Evolutionary conservation across 169 alveolate genomes (phyloP), one percentile per base, ranked within the genome.

Genomic region (Babesia microti): DNA sequence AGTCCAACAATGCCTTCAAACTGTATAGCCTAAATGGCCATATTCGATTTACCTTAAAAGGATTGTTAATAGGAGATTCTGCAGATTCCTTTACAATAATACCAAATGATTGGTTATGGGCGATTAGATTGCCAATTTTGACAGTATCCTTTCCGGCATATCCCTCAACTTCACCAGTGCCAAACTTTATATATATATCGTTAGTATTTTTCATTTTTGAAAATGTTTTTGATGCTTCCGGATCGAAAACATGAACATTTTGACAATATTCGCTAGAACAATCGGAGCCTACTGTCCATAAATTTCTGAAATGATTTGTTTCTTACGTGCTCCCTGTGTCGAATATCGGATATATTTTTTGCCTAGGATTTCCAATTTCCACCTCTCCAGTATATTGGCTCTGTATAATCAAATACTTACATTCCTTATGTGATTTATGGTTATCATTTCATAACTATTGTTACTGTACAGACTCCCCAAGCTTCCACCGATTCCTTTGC

Each of bases 1-100:
- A 85, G 49, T 0, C 92, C 92, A 0, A 85, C 87, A 12, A 85
- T 82, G 0, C 92, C 92, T 49, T 85, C 92, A 61, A 85, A 82
- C 11, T 79, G 56, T 14, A 85, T 85, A 3, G 78, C 57, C 72
- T 84, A 79, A 49, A 71, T 41, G n/a, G 4, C 15, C n/a, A 36
- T 5, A 3, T 33, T 35, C 3, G 37, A 60, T 61, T 24, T 24
- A 72, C 83, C 41, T 73, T 54, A 47, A 73, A 73, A 6, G 68
- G 59, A 32, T 73, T 73, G n/a, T 35, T 50, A 6, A 39, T 63
- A 21, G 18, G 7, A n/a, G 41, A 50, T 21, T 50, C 73, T 1
- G 59, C 68, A 0, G 51, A 27, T 44, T 79, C 91, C 18, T 72
- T 55, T 34, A 79, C 89, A 33, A 85, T 85, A 4, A 85, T 63